Base-by-base conservation (phyloP, 1,284 basidiomycete genomes). In the Cerioporus squamosus region DNA sequence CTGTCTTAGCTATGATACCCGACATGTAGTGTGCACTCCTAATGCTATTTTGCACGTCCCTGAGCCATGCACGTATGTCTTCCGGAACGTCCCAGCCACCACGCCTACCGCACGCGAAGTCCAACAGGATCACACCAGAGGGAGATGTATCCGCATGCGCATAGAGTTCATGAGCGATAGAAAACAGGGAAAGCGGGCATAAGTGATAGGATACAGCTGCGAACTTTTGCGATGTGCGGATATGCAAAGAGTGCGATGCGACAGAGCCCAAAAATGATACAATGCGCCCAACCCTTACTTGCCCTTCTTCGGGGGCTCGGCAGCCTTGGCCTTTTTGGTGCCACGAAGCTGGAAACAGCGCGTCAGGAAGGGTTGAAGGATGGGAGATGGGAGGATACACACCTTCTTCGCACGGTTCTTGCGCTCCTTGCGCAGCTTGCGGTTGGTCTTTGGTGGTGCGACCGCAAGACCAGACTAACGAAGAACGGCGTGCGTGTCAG, bases 321-420 rank as follows among this genome's bases (percentile, higher is more conserved):
- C 85, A 63, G 94, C 94, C 89, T 95, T 96, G 79, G 78, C 64
- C 84, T 97, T 97, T 83, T 93, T 94, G 76, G 91, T 94, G 69
- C 94, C 93, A 73, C 93, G 93, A 78, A 94, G 76, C 93, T 95
- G 63, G 20, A 63, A 54, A 22, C 52, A 53, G 23, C 9, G 24
- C 12, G 12, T 24, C 22, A 42, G 18, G 52, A 23, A 48, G 29
- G 12, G n/a, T 20, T 31, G 14, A n/a, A 0, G 4, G 17, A 4
- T 9, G 2, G 12, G 39, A 39, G 10, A 24, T 50, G 39, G 15
- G 48, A 55, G 33, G 36, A 18, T 22, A 71, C 78, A 18, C 57
- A 93, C 95, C 90, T 97, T 97, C 91, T 98, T 98, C 65, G 91
- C 86, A 77, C 97, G 90, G 84, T 99, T 99, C 89, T 99, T 99